phyloP scores from a whole-genome alignment of 345 rosid species.

The Iberis pinnata region DNA sequence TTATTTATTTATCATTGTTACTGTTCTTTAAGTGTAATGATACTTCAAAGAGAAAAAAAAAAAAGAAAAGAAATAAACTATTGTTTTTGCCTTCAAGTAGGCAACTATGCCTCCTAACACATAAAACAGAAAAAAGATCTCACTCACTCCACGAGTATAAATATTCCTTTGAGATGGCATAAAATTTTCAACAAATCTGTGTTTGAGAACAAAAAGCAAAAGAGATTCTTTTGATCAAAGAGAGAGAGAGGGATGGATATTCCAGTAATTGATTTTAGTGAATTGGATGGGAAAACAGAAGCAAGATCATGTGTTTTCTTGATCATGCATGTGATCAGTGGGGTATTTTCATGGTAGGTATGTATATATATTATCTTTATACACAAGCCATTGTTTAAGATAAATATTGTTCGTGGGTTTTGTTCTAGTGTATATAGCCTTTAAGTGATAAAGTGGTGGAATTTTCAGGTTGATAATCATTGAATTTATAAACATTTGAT shows the following conservation, averaged over 20 bases:
- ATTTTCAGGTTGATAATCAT: constrained; percentile 73
- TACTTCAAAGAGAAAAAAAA: neutral
- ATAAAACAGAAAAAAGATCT: neutral
- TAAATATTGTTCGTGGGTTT: too few relatives aligned
- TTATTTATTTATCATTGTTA: too few relatives aligned
- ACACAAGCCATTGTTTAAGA: neutral
- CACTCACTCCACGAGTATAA: constrained; percentile 31
- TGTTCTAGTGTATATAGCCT: neutral
- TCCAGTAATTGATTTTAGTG: constrained; percentile 55
- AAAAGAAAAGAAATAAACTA: constrained; percentile 12
- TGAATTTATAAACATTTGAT: constrained; percentile 55
- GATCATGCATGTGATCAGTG: constrained; percentile 79
- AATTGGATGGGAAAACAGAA: constrained; percentile 58
- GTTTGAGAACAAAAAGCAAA: constrained; percentile 7
- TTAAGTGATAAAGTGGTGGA: neutral
- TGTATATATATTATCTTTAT: constrained; percentile 30
- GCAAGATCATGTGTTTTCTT: constrained; percentile 57
- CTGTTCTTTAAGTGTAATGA: constrained; percentile 6
- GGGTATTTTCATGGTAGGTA: constrained; percentile 76
- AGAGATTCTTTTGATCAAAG: constrained; percentile 10
- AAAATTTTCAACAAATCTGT: constrained; percentile 21
- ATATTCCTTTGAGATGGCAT: constrained; percentile 22
- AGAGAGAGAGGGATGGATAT: constrained; percentile 46
- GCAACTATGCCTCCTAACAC: constrained; percentile 22
- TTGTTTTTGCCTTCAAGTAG: constrained; percentile 30